phyloP scores from a whole-genome alignment of 495 filamentous ascomycete genomes.

The Melanomma pulvis-pyrius region DNA sequence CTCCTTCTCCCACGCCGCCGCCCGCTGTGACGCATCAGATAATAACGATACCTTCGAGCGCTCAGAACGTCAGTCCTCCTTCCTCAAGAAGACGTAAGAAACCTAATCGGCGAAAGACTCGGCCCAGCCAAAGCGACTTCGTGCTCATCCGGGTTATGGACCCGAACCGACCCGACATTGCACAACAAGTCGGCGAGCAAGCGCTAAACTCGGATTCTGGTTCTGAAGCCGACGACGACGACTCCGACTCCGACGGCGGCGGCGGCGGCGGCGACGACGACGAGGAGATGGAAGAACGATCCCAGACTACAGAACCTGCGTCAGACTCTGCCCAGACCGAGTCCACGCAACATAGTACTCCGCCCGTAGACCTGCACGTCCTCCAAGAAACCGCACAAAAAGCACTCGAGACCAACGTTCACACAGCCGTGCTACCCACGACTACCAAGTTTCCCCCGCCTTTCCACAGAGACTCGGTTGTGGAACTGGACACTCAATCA shows the following conservation, averaged over 20 bases:
- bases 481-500: slow-evolving; percentile 22
- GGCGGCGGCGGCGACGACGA: too few species aligned
- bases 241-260: too few species aligned
- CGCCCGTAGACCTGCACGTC: slow-evolving; percentile 17
- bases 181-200: slow-evolving; percentile 34
- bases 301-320: slow-evolving; percentile 20
- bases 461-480: slow-evolving; percentile 29
- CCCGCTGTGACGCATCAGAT: slow-evolving; percentile 29
- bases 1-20: slow-evolving; percentile 39
- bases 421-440: background rate
- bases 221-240: slow-evolving; percentile 37
- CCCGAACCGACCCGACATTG: slow-evolving; percentile 42
- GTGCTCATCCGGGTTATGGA: slow-evolving; percentile 40
- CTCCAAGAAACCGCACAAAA: slow-evolving; percentile 20
- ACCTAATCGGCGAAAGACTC: slow-evolving; percentile 39
- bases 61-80: slow-evolving; percentile 39
- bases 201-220: slow-evolving; percentile 37
- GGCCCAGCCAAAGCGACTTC: slow-evolving; percentile 40
- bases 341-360: background rate
- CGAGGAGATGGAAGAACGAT: slow-evolving; percentile 35
- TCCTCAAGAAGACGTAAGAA: slow-evolving; percentile 37
- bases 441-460: slow-evolving; percentile 15
- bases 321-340: background rate
- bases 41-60: slow-evolving; percentile 11
- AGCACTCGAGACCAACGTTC: slow-evolving; percentile 18